These are phyloP conservation scores for Brassica incana DNA, from an alignment of 345 rosid species.

Conservation along the genomic window DNA sequence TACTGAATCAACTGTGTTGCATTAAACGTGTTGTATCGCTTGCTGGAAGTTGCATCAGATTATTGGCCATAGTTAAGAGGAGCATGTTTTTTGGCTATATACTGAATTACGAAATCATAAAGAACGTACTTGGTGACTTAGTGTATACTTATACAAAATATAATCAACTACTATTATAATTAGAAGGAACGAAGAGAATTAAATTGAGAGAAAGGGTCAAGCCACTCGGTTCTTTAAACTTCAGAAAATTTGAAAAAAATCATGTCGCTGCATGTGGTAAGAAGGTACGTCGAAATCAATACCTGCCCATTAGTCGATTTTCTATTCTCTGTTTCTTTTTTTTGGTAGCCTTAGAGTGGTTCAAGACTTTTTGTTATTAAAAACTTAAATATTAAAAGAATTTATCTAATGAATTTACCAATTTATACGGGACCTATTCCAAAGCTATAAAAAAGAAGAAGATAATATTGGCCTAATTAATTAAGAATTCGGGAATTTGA, in stretches of 20 bases:
- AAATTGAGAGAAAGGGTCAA: constrained; percentile 20
- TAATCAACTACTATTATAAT: constrained; percentile 13
- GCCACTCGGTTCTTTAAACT: constrained; percentile 31
- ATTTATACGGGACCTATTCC: background rate
- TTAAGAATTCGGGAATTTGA: background rate
- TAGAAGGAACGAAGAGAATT: background rate
- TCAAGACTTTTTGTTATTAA: constrained; percentile 10
- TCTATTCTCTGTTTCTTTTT: background rate
- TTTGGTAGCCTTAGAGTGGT: constrained; percentile 8
- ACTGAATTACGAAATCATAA: background rate
- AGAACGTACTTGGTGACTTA: constrained; percentile 9
- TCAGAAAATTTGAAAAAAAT: constrained; percentile 1
- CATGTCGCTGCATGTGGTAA: constrained; percentile 52
- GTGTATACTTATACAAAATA: constrained; percentile 12
- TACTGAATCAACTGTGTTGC: no score
- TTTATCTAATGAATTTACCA: background rate
- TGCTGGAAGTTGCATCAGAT: no score
- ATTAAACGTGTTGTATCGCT: no score
- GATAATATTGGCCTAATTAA: background rate
- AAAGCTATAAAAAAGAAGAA: background rate
- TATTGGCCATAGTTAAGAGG: background rate
- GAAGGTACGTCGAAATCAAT: constrained; percentile 46
- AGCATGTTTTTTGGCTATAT: background rate
- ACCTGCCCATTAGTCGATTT: constrained; percentile 31
- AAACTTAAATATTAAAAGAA: background rate